A percentile compares a stretch with the other conserved stretches of the same genome.
phyloP scores from a whole-genome alignment of 345 rosid genomes.

The Gynandropsis gynandra region DNA sequence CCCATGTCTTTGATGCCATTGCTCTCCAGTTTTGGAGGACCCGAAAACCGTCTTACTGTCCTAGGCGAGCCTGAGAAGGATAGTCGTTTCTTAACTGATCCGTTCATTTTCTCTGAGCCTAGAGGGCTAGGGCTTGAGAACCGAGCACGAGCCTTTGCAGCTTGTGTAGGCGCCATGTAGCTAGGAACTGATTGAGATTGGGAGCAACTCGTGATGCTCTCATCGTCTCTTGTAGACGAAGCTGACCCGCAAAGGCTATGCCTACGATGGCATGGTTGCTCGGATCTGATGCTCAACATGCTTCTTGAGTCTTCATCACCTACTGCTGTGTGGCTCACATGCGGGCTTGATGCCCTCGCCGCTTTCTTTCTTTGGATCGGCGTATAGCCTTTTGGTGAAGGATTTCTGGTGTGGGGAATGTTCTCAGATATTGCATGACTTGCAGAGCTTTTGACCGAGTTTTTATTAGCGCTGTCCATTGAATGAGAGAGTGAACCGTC shows the following conservation, averaged over 20 bases:
- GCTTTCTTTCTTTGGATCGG: constrained; percentile 24
- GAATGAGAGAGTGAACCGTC: too few relatives aligned
- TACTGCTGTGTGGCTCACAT: constrained; percentile 35
- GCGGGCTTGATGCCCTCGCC: constrained; percentile 39
- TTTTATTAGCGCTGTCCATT: constrained; percentile 52
- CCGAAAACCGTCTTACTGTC: constrained; percentile 53
- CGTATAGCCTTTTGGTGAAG: constrained; percentile 36
- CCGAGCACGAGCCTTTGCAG: constrained; percentile 49
- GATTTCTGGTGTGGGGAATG: constrained; percentile 41
- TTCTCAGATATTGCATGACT: constrained; percentile 46
- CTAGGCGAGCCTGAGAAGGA: constrained; percentile 48
- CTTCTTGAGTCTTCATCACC: constrained; percentile 63
- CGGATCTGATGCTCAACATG: constrained; percentile 48
- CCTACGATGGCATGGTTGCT: constrained; percentile 42
- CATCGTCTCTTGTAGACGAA: constrained; percentile 60
- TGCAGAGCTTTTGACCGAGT: constrained; percentile 45
- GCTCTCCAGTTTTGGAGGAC: constrained; percentile 51
- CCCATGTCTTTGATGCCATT: neutral
- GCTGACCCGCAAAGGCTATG: constrained; percentile 54
- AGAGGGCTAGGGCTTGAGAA: constrained; percentile 35
- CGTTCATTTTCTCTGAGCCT: constrained; percentile 31
- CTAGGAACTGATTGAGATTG: constrained; percentile 56
- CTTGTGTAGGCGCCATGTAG: constrained; percentile 63
- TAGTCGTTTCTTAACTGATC: constrained; percentile 53
- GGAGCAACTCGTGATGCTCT: constrained; percentile 50